Conservation (phyloP, 192 early-diverging fungal species). For the Martensiomyces pterosporus region DNA sequence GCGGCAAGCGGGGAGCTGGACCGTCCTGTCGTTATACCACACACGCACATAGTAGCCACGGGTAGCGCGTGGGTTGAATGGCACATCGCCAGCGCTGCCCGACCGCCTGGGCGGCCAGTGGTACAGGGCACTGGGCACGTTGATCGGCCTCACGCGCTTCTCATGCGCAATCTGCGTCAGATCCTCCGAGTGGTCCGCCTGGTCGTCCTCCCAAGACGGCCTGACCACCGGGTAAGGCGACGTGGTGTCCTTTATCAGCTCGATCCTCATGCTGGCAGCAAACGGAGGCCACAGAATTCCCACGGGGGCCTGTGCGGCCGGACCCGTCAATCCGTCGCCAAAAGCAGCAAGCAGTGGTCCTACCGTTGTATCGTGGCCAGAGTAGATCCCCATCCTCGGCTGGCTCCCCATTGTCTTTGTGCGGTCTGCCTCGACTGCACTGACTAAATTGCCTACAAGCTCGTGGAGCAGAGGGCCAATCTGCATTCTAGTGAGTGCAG, state of each 20-base stretch:
- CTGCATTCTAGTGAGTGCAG: constrained; percentile 27
- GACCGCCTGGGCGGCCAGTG: constrained; percentile 12
- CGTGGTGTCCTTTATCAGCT: constrained; percentile 39
- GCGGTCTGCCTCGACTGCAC: constrained; percentile 32
- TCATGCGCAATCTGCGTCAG: constrained; percentile 17
- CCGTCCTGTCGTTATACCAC: constrained; percentile 38
- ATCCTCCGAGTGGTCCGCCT: constrained; percentile 15
- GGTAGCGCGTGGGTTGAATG: constrained; percentile 22
- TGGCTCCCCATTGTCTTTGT: constrained; percentile 7
- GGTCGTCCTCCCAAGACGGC: constrained; percentile 35
- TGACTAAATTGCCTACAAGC: constrained; percentile 22
- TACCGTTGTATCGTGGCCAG: constrained; percentile 49
- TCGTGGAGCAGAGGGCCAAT: constrained; percentile 33
- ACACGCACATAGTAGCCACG: constrained; percentile 50
- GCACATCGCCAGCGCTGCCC: neutral
- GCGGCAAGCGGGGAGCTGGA: constrained; percentile 41
- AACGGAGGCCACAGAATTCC: constrained; percentile 33
- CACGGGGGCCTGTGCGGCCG: neutral
- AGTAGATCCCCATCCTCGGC: constrained; percentile 39
- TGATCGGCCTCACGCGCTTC: constrained; percentile 23
- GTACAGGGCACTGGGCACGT: constrained; percentile 37
- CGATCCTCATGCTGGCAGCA: constrained; percentile 35
- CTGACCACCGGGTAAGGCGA: constrained; percentile 19
- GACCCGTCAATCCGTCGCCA: constrained; percentile 9
- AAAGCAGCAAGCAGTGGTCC: constrained; percentile 36